phyloP scores from a whole-genome alignment of 2,329 filamentous ascomycete species.

The Aaosphaeria arxii region DNA sequence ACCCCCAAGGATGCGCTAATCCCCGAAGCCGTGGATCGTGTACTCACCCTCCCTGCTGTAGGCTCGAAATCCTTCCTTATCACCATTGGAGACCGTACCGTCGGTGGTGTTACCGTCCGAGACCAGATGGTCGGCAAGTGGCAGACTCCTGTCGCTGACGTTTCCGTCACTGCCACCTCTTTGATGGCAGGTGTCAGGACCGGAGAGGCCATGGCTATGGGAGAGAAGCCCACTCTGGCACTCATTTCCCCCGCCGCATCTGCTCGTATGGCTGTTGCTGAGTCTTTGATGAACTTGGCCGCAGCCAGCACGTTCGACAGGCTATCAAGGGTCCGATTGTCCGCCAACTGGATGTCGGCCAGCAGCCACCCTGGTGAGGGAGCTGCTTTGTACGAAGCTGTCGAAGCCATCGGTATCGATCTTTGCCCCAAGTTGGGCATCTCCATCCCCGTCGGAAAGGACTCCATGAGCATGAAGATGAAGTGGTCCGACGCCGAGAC shows the following conservation, averaged over 20 bases:
- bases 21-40: conserved; percentile 72
- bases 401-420: conserved; percentile 88
- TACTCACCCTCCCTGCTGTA: conserved; percentile 81
- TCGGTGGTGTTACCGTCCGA: conserved; percentile 81
- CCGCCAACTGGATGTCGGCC: conserved; percentile 99
- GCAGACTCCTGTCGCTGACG: conserved; percentile 92
- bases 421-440: conserved; percentile 88
- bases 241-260: conserved; percentile 88
- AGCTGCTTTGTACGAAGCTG: conserved; percentile 87
- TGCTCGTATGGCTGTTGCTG: conserved; percentile 92
- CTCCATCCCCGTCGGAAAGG: conserved; percentile 94
- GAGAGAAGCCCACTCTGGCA: conserved; percentile 84
- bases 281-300: conserved; percentile 89
- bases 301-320: conserved; percentile 73
- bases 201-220: conserved; percentile 98
- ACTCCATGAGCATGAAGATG: conserved; percentile 99
- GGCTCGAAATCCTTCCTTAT: conserved; percentile 98
- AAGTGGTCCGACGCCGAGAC: conserved; percentile 76
- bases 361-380: conserved; percentile 90
- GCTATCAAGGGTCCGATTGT: conserved; percentile 77
- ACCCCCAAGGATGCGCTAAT: conserved; percentile 52
- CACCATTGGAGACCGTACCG: conserved; percentile 89
- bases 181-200: conserved; percentile 69
- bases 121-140: conserved; percentile 97
- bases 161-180: conserved; percentile 85